These are phyloP conservation scores for Penicillium sp. DNA, from an alignment of 2,329 filamentous ascomycete genomes.

Conservation along the genomic window DNA sequence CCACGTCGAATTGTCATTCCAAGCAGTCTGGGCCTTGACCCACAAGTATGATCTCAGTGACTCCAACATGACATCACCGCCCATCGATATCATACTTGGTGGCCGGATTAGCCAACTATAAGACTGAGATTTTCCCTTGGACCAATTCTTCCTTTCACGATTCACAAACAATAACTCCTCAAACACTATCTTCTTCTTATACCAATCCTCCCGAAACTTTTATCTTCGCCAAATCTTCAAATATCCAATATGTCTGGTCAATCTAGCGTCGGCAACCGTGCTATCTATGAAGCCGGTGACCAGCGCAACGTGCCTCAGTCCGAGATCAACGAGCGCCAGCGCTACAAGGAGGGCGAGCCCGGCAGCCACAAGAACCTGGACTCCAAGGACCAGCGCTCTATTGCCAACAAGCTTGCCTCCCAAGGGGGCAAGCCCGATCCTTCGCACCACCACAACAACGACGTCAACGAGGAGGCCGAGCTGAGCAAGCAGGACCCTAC, in stretches of 20 bases:
- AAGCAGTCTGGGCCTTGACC: slow-evolving; percentile 13
- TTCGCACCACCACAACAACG: slow-evolving; percentile 25
- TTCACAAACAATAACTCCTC: not conserved
- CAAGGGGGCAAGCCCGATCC: slow-evolving; percentile 31
- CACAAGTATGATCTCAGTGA: slow-evolving; percentile 30
- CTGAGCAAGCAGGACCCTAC: slow-evolving; percentile 45
- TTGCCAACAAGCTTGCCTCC: slow-evolving; percentile 45
- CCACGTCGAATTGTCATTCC: slow-evolving; percentile 6
- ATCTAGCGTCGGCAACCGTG: slow-evolving; percentile 66
- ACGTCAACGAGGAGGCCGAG: slow-evolving; percentile 36
- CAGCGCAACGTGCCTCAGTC: slow-evolving; percentile 65
- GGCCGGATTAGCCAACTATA: slow-evolving; percentile 14
- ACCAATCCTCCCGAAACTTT: not conserved
- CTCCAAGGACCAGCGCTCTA: slow-evolving; percentile 57
- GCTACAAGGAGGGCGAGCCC: slow-evolving; percentile 71
- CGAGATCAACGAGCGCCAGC: slow-evolving; percentile 52
- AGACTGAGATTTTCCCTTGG: slow-evolving; percentile 8
- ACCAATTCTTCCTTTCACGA: not conserved
- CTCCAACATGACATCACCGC: slow-evolving; percentile 29
- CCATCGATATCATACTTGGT: not conserved
- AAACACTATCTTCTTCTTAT: not conserved
- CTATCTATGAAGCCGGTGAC: slow-evolving; percentile 74
- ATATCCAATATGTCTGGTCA: slow-evolving; percentile 38
- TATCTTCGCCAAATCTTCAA: not conserved
- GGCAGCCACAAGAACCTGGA: slow-evolving; percentile 69